These are phyloP conservation scores for Nicotiana otophora DNA, from an alignment of 257 asterid species.

Conservation along the genomic window DNA sequence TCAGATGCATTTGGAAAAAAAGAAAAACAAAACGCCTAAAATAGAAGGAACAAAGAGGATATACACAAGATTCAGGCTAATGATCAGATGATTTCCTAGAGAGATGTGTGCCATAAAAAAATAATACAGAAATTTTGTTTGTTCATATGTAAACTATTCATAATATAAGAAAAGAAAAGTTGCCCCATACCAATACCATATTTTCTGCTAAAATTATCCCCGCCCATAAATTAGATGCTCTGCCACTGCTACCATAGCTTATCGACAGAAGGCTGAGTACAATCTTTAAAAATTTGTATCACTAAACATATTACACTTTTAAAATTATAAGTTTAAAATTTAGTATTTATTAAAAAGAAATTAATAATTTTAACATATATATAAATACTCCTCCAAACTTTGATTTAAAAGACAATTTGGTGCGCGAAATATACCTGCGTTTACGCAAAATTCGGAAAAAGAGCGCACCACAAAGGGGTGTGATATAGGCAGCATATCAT, in stretches of 20 bases:
- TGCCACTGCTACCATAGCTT: neutral
- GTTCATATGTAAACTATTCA: no score
- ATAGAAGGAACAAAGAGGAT: neutral
- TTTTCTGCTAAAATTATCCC: neutral
- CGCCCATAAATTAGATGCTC: neutral
- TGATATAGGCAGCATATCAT: rapidly evolving
- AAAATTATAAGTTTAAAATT: no score
- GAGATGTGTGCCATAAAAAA: neutral
- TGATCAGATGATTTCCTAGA: neutral
- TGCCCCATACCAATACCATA: neutral
- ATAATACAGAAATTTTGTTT: no score
- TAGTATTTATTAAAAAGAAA: no score
- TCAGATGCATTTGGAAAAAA: neutral
- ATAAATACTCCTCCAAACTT: no score
- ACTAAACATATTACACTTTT: neutral
- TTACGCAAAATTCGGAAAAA: no score
- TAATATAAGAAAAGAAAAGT: neutral
- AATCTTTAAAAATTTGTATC: neutral
- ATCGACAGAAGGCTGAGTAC: neutral
- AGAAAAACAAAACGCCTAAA: neutral
- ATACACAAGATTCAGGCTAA: neutral
- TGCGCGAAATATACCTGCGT: rapidly evolving
- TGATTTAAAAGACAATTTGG: no score
- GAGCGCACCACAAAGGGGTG: rapidly evolving
- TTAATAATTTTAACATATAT: no score